Evolutionary conservation across 2,329 filamentous ascomycete species (phyloP).

Genomic region (Zopfia rhizophila): DNA sequence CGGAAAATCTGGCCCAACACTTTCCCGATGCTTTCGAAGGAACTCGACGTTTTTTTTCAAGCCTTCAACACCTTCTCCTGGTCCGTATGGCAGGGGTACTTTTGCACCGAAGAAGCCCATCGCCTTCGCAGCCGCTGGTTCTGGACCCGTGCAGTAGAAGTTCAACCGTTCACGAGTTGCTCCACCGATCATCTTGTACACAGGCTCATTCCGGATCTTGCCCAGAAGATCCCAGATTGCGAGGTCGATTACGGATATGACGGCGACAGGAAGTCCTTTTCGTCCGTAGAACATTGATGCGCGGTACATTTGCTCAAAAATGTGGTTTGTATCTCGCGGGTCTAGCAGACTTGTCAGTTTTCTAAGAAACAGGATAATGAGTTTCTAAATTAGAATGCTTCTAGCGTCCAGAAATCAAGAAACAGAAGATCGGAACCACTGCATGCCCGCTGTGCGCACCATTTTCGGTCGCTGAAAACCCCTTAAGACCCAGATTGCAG

Average conservation of each 20-base stretch:
- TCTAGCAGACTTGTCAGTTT: constrained; percentile 62
- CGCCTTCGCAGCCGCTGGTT: constrained; percentile 79
- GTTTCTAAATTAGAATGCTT: too few relatives aligned
- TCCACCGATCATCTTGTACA: constrained; percentile 93
- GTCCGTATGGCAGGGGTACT: constrained; percentile 88
- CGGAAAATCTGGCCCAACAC: constrained; percentile 88
- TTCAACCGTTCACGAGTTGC: constrained; percentile 84
- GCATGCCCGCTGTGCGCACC: too few relatives aligned
- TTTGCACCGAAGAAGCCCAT: constrained; percentile 95
- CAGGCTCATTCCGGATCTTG: constrained; percentile 90
- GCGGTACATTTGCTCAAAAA: constrained; percentile 97
- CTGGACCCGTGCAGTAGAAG: constrained; percentile 95
- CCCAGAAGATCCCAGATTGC: constrained; percentile 92
- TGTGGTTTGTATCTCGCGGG: constrained; percentile 87
- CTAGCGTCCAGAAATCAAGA: too few relatives aligned
- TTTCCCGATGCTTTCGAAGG: constrained; percentile 82
- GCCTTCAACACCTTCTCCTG: constrained; percentile 84
- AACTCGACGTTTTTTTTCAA: constrained; percentile 91
- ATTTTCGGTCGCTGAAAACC: too few relatives aligned
- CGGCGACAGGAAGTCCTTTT: constrained; percentile 87
- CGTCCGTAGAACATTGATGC: constrained; percentile 96
- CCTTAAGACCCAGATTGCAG: too few relatives aligned
- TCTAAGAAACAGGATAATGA: too few relatives aligned
- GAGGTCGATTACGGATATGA: constrained; percentile 94
- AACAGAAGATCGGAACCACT: too few relatives aligned